Base-by-base conservation (phyloP, 202 grass and related monocot genomes). In the Cymbopogon flexuosus region DNA sequence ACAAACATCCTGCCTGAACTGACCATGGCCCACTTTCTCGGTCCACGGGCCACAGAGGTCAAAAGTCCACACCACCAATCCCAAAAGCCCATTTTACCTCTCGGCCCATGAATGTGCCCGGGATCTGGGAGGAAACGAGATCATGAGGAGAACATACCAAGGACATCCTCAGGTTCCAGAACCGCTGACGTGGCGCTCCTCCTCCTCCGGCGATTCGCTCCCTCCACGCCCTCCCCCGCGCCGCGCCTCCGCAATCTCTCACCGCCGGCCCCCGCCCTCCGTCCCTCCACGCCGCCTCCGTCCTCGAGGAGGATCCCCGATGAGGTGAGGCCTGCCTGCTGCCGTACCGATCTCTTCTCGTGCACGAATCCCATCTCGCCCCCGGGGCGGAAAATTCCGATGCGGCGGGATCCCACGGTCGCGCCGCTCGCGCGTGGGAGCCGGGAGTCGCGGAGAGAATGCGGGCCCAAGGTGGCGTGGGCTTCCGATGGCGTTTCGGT, bases 141-240 rank as follows among this genome's bases (percentile, higher is more conserved):
- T 57, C 52, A 57, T n/a, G 52, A 56, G 45, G 15, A 19, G 74
- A 85, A 64, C 57, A 74, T 80, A 49, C 67, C 54, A 45, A 76
- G 63, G 40, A 49, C 78, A 81, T 76, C 78, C 78, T 45, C 46
- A 35, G 59, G 60, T 80, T 86, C 60, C 49, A 62, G 22, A 81
- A 81, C 63, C 21, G 22, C 72, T 77, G 64, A 77, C 72, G 78
- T 62, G 84, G 63, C 72, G 11, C 40, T 24, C 14, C 12, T 45
- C 41, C n/a, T 24, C 33, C 59, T 3, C 51, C 51, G 40, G 15
- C 18, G 58, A 77, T 34, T 51, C 34, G 36, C 33, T 24, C 18
- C 22, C 35, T 39, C 31, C 31, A 33, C 76, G 49, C 77, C 3
- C 77, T 39, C 6, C 45, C 33, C 31, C 41, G 8, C 45, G 14